These are phyloP conservation scores for Mycena filopes DNA, from an alignment of 768 basidiomycete species.

Conservation along the genomic window DNA sequence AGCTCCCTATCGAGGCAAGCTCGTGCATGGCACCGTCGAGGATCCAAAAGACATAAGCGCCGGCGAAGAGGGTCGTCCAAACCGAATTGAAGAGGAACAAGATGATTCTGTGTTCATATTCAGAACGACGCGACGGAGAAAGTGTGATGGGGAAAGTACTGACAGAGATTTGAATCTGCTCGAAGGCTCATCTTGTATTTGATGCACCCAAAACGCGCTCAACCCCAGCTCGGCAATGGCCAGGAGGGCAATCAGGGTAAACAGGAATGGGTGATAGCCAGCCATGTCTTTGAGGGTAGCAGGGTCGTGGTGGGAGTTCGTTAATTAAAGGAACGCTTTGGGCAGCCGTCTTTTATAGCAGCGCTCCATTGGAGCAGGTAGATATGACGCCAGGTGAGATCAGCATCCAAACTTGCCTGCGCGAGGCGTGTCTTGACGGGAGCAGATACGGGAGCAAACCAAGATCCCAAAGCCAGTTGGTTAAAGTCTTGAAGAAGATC, in stretches of 20 bases:
- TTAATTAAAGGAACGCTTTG: background rate
- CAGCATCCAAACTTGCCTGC: slow-evolving; percentile 79
- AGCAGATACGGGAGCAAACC: too few species aligned
- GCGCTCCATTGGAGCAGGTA: background rate
- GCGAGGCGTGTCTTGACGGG: too few species aligned
- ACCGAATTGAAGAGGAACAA: slow-evolving; percentile 54
- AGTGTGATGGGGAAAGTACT: slow-evolving; percentile 6
- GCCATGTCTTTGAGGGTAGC: slow-evolving; percentile 9
- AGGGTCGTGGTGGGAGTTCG: slow-evolving; percentile 8
- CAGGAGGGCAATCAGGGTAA: slow-evolving; percentile 40
- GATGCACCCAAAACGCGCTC: slow-evolving; percentile 59
- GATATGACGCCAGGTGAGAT: slow-evolving; percentile 46
- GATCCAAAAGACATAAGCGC: slow-evolving; percentile 62
- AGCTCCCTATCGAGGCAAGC: slow-evolving; percentile 63
- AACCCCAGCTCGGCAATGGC: slow-evolving; percentile 65
- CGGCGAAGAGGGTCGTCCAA: slow-evolving; percentile 64
- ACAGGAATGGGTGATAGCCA: slow-evolving; percentile 29
- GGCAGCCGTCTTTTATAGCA: slow-evolving; percentile 7
- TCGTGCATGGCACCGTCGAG: slow-evolving; percentile 56
- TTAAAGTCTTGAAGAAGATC: too few species aligned
- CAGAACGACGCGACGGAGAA: background rate
- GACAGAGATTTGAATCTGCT: slow-evolving; percentile 32
- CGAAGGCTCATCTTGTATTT: slow-evolving; percentile 55
- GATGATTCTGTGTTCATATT: slow-evolving; percentile 41
- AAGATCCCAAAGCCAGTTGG: too few species aligned